A percentile compares a stretch with the other conserved stretches of the same genome.
Evolutionary conservation across 768 basidiomycete species (phyloP).

Genomic region (Boletus rex-veris): DNA sequence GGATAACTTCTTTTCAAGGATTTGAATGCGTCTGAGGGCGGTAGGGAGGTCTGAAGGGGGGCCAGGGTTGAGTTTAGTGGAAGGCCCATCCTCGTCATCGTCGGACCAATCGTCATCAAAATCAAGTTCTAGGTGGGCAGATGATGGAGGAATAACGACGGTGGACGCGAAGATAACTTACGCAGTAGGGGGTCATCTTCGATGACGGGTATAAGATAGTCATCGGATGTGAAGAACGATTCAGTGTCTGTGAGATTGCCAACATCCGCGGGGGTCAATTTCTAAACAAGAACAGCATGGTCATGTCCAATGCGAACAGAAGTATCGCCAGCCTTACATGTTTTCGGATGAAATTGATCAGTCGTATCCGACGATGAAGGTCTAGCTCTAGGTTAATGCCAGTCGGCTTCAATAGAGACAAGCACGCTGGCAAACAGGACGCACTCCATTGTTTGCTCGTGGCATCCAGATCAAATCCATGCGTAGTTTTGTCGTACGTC

Average conservation of each 20-base stretch:
- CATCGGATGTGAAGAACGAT: constrained; percentile 66
- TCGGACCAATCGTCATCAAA: constrained; percentile 75
- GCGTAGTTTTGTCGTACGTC: constrained; percentile 53
- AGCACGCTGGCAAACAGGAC: constrained; percentile 19
- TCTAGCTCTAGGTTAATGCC: constrained; percentile 54
- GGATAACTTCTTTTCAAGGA: constrained; percentile 61
- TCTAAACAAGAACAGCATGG: constrained; percentile 38
- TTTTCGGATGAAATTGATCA: constrained; percentile 86
- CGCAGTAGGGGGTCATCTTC: constrained; percentile 89
- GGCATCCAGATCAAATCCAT: constrained; percentile 62
- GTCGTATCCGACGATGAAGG: constrained; percentile 70
- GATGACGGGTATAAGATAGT: constrained; percentile 75
- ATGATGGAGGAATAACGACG: neutral
- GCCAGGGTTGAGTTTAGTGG: constrained; percentile 1
- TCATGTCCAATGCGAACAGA: neutral
- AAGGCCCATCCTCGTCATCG: constrained; percentile 29
- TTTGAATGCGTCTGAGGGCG: constrained; percentile 46
- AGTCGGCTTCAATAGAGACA: neutral
- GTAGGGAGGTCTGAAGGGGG: constrained; percentile 29
- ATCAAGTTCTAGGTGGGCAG: constrained; percentile 48
- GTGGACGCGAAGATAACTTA: constrained; percentile 38
- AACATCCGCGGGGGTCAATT: constrained; percentile 45
- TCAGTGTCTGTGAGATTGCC: constrained; percentile 53
- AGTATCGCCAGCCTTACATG: constrained; percentile 41
- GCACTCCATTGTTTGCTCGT: constrained; percentile 52